Evolutionary conservation across 495 filamentous ascomycete species (phyloP).

Genomic region (Acidiella bohemica): DNA sequence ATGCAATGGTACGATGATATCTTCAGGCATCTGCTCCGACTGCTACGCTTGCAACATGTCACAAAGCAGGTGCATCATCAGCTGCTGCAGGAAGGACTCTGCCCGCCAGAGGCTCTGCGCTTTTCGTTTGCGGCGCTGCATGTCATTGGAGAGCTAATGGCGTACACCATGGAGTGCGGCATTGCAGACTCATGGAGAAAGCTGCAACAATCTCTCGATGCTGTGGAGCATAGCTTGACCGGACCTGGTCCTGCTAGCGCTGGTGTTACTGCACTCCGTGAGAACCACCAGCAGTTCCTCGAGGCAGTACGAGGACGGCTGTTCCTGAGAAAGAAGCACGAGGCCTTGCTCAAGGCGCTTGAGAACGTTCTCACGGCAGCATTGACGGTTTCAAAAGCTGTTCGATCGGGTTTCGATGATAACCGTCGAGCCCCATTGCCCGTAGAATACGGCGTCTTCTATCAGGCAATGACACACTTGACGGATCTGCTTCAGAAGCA

Average conservation of each 20-base stretch:
- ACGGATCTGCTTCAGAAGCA: not conserved
- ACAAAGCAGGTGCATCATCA: slow-evolving; percentile 59
- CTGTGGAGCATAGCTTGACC: slow-evolving; percentile 40
- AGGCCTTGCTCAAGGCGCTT: slow-evolving; percentile 55
- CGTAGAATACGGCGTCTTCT: not conserved
- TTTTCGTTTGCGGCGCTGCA: slow-evolving; percentile 68
- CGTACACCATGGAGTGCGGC: slow-evolving; percentile 66
- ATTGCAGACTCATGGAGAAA: slow-evolving; percentile 55
- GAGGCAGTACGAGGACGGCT: slow-evolving; percentile 65
- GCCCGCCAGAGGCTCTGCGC: too few relatives aligned
- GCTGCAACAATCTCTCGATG: slow-evolving; percentile 52
- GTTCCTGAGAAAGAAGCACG: slow-evolving; percentile 55
- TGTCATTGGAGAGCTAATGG: slow-evolving; percentile 52
- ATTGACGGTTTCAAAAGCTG: slow-evolving; percentile 26
- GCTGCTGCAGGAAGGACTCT: too few relatives aligned
- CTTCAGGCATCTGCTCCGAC: slow-evolving; percentile 63
- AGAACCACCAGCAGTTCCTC: slow-evolving; percentile 62
- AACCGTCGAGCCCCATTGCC: too few relatives aligned
- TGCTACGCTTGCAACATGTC: slow-evolving; percentile 68
- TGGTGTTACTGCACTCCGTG: slow-evolving; percentile 50
- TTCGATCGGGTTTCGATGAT: too few relatives aligned
- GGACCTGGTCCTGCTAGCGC: slow-evolving; percentile 21
- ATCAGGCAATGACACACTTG: not conserved
- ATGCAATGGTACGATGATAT: slow-evolving; percentile 71
- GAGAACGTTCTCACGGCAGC: slow-evolving; percentile 66